Evolutionary conservation across 495 filamentous ascomycete genomes (phyloP).

Genomic region (Daldinia vernicosa): DNA sequence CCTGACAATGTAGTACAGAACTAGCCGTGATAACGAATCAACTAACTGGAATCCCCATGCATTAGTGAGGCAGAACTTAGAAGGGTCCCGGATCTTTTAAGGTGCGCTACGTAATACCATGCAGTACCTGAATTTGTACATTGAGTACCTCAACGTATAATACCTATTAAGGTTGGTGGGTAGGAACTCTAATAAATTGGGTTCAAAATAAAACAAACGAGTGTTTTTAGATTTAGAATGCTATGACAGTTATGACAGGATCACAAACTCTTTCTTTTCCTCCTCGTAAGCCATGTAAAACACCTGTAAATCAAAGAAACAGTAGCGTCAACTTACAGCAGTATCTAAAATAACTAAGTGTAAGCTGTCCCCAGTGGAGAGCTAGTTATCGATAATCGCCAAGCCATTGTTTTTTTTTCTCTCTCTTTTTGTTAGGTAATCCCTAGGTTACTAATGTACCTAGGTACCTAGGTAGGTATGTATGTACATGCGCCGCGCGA

Average conservation of each 20-base stretch:
- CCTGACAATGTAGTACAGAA: conserved; percentile 31
- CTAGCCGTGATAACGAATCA: conserved; percentile 36
- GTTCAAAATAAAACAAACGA: not conserved
- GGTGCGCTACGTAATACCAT: conserved; percentile 41
- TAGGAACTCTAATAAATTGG: not conserved
- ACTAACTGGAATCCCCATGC: conserved; percentile 31
- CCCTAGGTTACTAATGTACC: conserved; percentile 8
- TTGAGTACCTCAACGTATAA: not conserved
- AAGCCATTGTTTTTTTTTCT: conserved; percentile 13
- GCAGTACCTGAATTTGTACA: conserved; percentile 22
- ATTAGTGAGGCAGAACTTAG: conserved; percentile 39
- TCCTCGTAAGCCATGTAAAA: not conserved
- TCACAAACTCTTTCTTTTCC: not conserved
- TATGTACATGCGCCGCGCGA: conserved; percentile 32
- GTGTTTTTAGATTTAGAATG: not conserved
- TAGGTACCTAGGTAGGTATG: no score
- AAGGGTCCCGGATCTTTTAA: conserved; percentile 34
- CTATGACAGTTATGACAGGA: not conserved
- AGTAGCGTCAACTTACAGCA: conserved; percentile 14
- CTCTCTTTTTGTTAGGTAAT: conserved; percentile 7
- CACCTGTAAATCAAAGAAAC: not conserved
- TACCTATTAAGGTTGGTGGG: not conserved
- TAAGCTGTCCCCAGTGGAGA: conserved; percentile 26
- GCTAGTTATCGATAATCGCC: conserved; percentile 33
- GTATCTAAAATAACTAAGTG: conserved; percentile 31